Conservation (phyloP, 1,284 basidiomycete genomes). For the Irpex rosettiformis region DNA sequence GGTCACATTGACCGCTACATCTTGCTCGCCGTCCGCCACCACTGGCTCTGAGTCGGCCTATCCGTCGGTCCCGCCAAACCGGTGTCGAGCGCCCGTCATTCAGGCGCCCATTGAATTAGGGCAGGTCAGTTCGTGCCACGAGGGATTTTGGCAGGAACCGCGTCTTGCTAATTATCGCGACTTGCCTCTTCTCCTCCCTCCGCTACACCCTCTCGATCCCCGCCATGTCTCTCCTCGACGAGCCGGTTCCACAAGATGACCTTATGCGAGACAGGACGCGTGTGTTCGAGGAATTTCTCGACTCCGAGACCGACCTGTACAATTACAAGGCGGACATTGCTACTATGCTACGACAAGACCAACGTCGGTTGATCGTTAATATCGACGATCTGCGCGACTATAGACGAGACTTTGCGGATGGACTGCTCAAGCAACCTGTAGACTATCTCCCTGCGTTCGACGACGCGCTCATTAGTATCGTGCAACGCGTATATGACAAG, state of each 20-base stretch:
- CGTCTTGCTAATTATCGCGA: constrained; percentile 10
- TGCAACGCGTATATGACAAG: constrained; percentile 74
- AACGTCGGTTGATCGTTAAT: constrained; percentile 92
- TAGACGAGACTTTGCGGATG: constrained; percentile 78
- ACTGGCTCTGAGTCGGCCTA: neutral
- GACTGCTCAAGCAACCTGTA: constrained; percentile 85
- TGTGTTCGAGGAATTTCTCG: constrained; percentile 86
- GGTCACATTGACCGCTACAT: neutral
- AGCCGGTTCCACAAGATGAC: constrained; percentile 63
- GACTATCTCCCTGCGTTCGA: constrained; percentile 94
- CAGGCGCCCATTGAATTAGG: constrained; percentile 20
- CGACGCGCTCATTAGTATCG: constrained; percentile 74
- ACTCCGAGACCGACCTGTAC: constrained; percentile 69
- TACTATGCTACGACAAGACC: constrained; percentile 81
- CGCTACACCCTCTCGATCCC: constrained; percentile 14
- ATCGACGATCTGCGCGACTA: constrained; percentile 96
- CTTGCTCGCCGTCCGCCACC: neutral
- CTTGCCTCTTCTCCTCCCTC: constrained; percentile 15
- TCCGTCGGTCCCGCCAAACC: neutral
- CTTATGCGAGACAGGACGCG: constrained; percentile 72
- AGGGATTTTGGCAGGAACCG: neutral
- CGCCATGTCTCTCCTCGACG: constrained; percentile 60
- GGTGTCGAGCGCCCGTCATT: neutral
- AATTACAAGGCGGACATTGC: constrained; percentile 89
- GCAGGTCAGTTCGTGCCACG: constrained; percentile 27